phyloP scores from a whole-genome alignment of 257 asterid genomes.

The Penstemon eatonii region DNA sequence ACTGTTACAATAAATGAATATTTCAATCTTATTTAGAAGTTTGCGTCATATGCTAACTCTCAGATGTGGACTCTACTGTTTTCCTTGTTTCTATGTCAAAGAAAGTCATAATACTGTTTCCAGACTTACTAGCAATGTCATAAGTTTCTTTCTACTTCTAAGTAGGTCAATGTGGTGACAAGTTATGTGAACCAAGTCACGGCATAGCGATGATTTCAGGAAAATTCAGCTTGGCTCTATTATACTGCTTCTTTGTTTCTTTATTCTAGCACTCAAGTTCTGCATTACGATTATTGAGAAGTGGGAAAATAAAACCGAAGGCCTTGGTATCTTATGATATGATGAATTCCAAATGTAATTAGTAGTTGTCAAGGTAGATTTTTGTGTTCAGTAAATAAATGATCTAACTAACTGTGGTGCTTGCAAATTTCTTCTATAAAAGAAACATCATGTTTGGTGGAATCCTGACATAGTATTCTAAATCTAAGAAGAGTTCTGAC shows the following conservation, averaged over 20 bases:
- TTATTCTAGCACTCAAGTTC: constrained; percentile 1
- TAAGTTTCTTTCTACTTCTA: background rate
- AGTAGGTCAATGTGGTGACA: background rate
- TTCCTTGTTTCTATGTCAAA: constrained; percentile 6
- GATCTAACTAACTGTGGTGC: background rate
- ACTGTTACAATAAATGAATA: background rate
- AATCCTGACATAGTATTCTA: background rate
- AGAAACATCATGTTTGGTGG: background rate
- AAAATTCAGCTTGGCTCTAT: background rate
- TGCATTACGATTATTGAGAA: constrained; percentile 21
- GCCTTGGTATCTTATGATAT: no score
- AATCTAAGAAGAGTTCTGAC: background rate
- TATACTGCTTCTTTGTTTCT: background rate
- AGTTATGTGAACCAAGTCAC: background rate
- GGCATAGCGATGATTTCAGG: background rate
- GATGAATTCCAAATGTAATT: no score
- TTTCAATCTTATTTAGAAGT: background rate
- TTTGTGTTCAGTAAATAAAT: background rate
- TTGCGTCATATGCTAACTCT: background rate
- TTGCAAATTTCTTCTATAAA: background rate
- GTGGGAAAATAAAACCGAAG: background rate
- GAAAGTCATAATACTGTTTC: constrained; percentile 2
- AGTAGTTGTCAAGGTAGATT: no score
- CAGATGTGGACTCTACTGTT: background rate
- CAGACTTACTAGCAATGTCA: background rate